Percentiles rank a stretch among this genome's conserved stretches.
phyloP scores from a whole-genome alignment of 2,329 filamentous ascomycete species.

The Sporothrix mexicana region DNA sequence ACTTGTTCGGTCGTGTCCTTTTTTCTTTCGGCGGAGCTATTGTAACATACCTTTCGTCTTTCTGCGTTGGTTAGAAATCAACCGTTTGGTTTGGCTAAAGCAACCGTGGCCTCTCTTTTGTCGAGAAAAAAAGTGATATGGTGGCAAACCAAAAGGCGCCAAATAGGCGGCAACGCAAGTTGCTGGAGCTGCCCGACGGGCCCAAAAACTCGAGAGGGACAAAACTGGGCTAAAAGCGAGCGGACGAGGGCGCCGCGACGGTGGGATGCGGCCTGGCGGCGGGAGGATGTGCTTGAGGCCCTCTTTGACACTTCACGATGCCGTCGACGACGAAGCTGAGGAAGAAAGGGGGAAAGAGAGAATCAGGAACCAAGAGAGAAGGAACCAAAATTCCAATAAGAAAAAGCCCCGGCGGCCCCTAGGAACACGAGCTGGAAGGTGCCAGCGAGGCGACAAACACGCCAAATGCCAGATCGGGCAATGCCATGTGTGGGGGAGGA shows the following conservation, averaged over 20 bases:
- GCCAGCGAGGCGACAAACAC: constrained; percentile 21
- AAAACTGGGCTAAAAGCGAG: constrained; percentile 23
- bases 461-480: constrained; percentile 31
- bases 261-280: neutral
- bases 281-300: constrained; percentile 12
- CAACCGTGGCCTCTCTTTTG: constrained; percentile 34
- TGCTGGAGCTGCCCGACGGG: neutral
- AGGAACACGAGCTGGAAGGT: constrained; percentile 18
- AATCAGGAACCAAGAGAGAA: neutral
- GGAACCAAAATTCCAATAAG: neutral
- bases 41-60: constrained; percentile 20
- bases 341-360: constrained; percentile 20
- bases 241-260: constrained; percentile 8
- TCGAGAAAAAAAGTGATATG: neutral
- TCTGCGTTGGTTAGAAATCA: constrained; percentile 14
- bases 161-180: constrained; percentile 18
- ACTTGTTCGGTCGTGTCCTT: neutral
- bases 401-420: neutral
- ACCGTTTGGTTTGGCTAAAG: constrained; percentile 18
- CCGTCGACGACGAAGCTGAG: constrained; percentile 20
- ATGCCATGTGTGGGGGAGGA: constrained; percentile 19
- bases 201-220: neutral
- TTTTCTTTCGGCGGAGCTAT: constrained; percentile 24
- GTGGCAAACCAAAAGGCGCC: constrained; percentile 34
- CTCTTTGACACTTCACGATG: constrained; percentile 26